Base-by-base conservation (phyloP, 2,329 filamentous ascomycete species). In the Pseudocercospora cruenta region DNA sequence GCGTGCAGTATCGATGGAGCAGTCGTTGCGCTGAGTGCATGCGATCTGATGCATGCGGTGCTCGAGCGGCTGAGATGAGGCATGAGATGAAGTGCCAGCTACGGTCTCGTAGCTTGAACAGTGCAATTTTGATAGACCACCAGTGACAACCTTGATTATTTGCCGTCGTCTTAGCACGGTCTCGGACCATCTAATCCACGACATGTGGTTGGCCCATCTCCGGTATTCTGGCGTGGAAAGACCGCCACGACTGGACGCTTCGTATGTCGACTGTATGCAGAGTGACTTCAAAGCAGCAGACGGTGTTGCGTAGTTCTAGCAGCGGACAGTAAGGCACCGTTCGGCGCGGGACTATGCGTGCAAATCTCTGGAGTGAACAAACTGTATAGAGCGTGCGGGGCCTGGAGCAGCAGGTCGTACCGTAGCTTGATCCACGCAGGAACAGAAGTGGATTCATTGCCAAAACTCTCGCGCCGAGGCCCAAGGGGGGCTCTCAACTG, bases 161-260 rank as follows among this genome's bases (percentile, higher is more conserved):
- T 28, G 49, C 49, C 49, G 24, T 54, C 14, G 49, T 54, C 49
- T 54, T 12, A 14, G 49, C 49, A 54, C 31, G 49, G 22, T 54
- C 49, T 16, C 22, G 49, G 49, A 28, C 22, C 22, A 28, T 6
- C 49, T 54, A 24, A 28, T 54, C 21, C 49, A n/a, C 49, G 49
- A 24, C 24, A 16, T 24, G 6, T 54, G 49, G 49, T 54, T 54
- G 49, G 49, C 49, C 49, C 33, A 54, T 54, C 31, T 24, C 49
- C 49, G 22, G 22, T 6, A 54, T 54, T 54, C 21, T 16, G 24
- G 49, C 49, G 49, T 16, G 7, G 24, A 54, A 28, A 24, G 51
- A n/a, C 51, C 26, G 51, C 26, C 26, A 55, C 22, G 51, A 55
- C 51, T 55, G 51, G 51, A 55, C 26, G 51, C 51, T 55, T 55